A percentile compares a stretch with the other conserved stretches of the same genome.
These are phyloP conservation scores for Crithidia bombi DNA, from an alignment of 208 protist genomes.

Conservation along the genomic window DNA sequence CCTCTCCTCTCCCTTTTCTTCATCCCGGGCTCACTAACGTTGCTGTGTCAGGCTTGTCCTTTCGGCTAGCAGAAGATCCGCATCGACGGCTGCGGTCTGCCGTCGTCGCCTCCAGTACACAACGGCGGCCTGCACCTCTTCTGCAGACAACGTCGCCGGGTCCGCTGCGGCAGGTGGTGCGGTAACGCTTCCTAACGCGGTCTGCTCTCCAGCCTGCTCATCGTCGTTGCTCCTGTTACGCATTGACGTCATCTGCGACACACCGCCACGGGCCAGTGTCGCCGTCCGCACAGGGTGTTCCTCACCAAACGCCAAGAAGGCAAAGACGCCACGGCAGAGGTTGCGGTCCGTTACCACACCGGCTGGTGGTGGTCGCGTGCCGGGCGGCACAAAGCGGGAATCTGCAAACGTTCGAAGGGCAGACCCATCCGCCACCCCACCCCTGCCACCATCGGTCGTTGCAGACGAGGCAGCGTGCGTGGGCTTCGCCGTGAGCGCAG, in stretches of 20 bases:
- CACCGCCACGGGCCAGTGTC: not conserved
- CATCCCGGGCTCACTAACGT: too few relatives aligned
- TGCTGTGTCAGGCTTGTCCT: not conserved
- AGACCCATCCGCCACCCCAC: not conserved
- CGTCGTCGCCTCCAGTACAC: conserved; percentile 19
- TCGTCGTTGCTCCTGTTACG: not conserved
- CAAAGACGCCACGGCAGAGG: conserved; percentile 68
- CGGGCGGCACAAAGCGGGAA: conserved; percentile 38
- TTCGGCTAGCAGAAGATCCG: not conserved
- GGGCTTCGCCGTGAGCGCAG: conserved; percentile 3
- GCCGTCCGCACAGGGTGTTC: conserved; percentile 9
- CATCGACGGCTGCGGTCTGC: not conserved
- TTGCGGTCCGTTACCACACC: conserved; percentile 83
- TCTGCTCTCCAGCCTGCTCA: too few relatives aligned
- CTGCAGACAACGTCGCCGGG: not conserved
- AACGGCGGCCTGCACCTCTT: conserved; percentile 15
- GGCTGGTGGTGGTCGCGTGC: conserved; percentile 52
- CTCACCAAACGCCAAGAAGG: conserved; percentile 44
- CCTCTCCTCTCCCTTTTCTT: too few relatives aligned
- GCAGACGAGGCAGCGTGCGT: not conserved
- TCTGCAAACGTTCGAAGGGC: conserved; percentile 15
- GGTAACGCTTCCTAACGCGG: not conserved
- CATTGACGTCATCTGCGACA: not conserved
- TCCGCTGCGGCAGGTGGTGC: too few relatives aligned
- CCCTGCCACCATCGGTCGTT: not conserved